These are phyloP conservation scores for Alternaria infectoria DNA, from an alignment of 2,329 filamentous ascomycete species.

Conservation along the genomic window DNA sequence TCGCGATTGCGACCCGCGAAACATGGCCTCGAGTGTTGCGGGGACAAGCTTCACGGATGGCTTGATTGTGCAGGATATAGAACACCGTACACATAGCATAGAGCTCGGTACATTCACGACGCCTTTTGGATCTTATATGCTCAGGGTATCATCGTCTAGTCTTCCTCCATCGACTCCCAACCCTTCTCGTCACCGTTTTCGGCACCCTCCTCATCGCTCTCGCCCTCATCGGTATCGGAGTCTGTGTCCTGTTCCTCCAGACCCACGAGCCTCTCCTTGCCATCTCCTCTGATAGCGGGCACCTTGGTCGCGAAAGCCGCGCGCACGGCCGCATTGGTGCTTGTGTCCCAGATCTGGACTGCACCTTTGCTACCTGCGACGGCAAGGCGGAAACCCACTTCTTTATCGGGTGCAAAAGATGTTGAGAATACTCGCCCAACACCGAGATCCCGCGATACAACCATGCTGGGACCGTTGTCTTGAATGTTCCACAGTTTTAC, in stretches of 20 bases:
- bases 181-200: constrained; percentile 43
- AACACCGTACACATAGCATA: neutral
- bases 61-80: neutral
- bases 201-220: constrained; percentile 51
- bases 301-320: constrained; percentile 80
- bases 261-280: constrained; percentile 77
- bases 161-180: constrained; percentile 51
- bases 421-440: constrained; percentile 95
- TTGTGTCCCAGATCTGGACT: constrained; percentile 95
- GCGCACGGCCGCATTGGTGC: constrained; percentile 87
- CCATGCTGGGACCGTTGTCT: constrained; percentile 81
- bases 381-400: constrained; percentile 89
- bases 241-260: constrained; percentile 71
- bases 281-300: constrained; percentile 64
- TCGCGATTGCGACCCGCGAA: neutral
- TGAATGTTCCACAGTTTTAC: constrained; percentile 97
- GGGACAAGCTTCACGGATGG: constrained; percentile 1
- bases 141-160: constrained; percentile 36
- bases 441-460: constrained; percentile 88
- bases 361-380: constrained; percentile 94
- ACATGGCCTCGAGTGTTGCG: neutral
- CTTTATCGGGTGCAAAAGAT: constrained; percentile 84
- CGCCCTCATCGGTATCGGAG: constrained; percentile 61
- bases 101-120: neutral
- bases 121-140: neutral